These are phyloP conservation scores for Aspergillus sparsus DNA, from an alignment of 495 filamentous ascomycete genomes.

Conservation along the genomic window DNA sequence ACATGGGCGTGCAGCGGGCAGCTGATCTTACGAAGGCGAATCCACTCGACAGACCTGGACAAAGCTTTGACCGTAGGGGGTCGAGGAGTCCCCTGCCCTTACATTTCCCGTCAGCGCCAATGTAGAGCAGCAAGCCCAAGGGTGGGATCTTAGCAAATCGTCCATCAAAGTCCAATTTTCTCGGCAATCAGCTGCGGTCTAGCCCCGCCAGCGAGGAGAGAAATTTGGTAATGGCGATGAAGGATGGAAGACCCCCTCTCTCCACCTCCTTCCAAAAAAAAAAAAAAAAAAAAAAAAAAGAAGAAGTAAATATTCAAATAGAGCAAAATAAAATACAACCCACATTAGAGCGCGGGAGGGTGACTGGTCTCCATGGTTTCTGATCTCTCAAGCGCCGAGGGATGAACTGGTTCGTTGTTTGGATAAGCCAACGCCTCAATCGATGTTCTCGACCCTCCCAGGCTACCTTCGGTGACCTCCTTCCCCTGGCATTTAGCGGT, in stretches of 20 bases:
- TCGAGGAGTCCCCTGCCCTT: background rate
- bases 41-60: background rate
- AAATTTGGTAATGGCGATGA: background rate
- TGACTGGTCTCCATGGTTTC: background rate
- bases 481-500: background rate
- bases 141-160: too few species aligned
- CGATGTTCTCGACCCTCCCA: background rate
- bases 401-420: background rate
- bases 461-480: too few species aligned
- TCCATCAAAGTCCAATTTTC: background rate
- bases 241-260: too few species aligned
- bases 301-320: background rate
- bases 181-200: background rate
- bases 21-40: background rate
- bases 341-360: background rate
- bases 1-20: background rate
- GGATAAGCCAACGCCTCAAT: background rate
- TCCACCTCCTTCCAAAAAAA: background rate
- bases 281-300: background rate
- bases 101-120: background rate
- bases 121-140: too few species aligned
- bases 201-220: background rate
- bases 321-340: background rate
- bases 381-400: slow-evolving; percentile 7
- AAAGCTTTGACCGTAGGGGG: background rate